phyloP scores from a whole-genome alignment of 2,329 filamentous ascomycete species.

The Botrytis galanthina region DNA sequence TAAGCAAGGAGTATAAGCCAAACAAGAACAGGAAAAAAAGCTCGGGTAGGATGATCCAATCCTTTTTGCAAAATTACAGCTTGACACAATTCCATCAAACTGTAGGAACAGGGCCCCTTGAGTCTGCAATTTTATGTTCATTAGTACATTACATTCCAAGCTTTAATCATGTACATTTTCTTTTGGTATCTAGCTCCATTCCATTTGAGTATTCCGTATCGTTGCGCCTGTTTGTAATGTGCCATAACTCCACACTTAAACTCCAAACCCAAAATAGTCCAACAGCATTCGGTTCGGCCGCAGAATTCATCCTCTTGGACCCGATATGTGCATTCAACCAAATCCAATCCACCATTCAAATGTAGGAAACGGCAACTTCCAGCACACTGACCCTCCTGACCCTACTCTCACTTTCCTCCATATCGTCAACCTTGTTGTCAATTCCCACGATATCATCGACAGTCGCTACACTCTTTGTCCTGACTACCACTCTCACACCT shows the following conservation, averaged over 20 bases:
- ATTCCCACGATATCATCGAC: slow-evolving; percentile 38
- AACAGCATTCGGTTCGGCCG: not conserved
- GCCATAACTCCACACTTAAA: not conserved
- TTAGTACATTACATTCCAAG: not conserved
- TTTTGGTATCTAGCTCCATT: not conserved
- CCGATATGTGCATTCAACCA: not conserved
- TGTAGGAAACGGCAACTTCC: slow-evolving; percentile 33
- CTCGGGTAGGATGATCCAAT: not conserved
- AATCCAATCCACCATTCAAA: slow-evolving; percentile 4
- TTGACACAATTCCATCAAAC: not conserved
- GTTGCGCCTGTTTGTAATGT: not conserved
- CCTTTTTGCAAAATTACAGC: not conserved
- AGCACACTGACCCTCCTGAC: slow-evolving; percentile 36
- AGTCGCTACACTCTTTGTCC: slow-evolving; percentile 38
- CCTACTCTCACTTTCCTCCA: slow-evolving; percentile 29
- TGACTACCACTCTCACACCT: slow-evolving; percentile 33
- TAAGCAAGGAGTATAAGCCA: not conserved
- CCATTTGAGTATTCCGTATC: not conserved
- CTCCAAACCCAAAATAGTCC: not conserved
- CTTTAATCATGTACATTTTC: not conserved
- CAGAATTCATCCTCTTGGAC: not conserved
- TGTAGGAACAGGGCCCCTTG: not conserved
- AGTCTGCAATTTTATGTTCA: not conserved
- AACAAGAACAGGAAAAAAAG: not conserved
- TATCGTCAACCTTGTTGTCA: slow-evolving; percentile 24